Conservation (phyloP, 1,139 yeast species). For the Pichia sp. region DNA sequence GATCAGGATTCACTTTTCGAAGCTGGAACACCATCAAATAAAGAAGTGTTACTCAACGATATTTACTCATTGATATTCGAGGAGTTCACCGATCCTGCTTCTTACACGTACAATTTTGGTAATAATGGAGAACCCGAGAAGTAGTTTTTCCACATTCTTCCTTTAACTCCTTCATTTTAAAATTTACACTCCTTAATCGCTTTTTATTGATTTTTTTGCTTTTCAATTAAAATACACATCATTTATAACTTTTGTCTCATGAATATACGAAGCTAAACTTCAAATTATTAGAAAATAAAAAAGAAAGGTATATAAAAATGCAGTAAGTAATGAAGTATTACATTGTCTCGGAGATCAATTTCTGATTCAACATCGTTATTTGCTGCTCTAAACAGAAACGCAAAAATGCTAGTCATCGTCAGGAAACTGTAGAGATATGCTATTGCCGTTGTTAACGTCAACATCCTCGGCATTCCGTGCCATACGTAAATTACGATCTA, state of each 20-base stretch:
- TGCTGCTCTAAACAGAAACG: not conserved
- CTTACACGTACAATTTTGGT: slow-evolving; percentile 5
- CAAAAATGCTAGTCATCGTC: slow-evolving; percentile 12
- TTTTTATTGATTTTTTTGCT: not conserved
- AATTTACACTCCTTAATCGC: not conserved
- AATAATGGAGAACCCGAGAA: not conserved
- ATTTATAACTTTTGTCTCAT: not conserved
- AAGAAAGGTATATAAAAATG: not conserved
- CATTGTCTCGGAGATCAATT: not conserved
- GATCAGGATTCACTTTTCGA: slow-evolving; percentile 8
- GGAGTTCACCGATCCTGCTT: slow-evolving; percentile 34
- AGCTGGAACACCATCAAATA: slow-evolving; percentile 17
- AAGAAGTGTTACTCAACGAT: slow-evolving; percentile 33
- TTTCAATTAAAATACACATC: not conserved
- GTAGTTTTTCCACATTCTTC: not conserved
- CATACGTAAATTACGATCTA: not conserved
- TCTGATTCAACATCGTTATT: not conserved
- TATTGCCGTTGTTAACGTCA: slow-evolving; percentile 19
- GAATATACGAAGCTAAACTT: not conserved
- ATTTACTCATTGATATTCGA: slow-evolving; percentile 37
- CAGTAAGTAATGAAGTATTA: not conserved
- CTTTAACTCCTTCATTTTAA: not conserved
- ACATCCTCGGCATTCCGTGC: slow-evolving; percentile 9
- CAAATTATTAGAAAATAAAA: not conserved
- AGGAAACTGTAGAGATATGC: slow-evolving; percentile 17